A percentile compares a stretch with the other conserved stretches of the same genome.
phyloP scores from a whole-genome alignment of 1,139 yeast species.

The Yamadazyma friedrichii region DNA sequence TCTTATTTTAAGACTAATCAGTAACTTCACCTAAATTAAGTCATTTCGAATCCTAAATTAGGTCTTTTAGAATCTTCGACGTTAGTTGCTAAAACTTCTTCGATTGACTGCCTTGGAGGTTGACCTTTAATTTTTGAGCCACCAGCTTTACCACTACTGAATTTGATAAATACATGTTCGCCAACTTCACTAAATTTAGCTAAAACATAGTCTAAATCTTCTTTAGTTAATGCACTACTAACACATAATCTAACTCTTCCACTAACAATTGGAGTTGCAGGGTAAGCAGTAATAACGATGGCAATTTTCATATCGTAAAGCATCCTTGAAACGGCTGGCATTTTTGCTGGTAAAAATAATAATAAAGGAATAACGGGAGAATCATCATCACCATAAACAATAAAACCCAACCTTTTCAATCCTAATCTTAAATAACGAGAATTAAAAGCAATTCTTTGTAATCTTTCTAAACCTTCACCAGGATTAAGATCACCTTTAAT shows the following conservation, averaged over 20 bases:
- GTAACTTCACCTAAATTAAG: constrained; percentile 3
- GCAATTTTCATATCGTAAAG: constrained; percentile 81
- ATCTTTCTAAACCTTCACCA: constrained; percentile 89
- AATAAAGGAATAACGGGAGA: constrained; percentile 93
- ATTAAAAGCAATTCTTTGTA: constrained; percentile 91
- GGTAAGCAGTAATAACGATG: constrained; percentile 94
- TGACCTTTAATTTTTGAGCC: constrained; percentile 56
- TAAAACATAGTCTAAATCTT: constrained; percentile 82
- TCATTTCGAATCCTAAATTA: constrained; percentile 37
- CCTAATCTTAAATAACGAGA: constrained; percentile 91
- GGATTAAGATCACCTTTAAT: constrained; percentile 83
- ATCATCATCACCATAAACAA: constrained; percentile 92
- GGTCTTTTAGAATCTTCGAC: constrained; percentile 50
- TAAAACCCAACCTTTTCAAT: constrained; percentile 86
- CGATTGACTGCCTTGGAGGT: constrained; percentile 73
- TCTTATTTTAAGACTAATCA: neutral
- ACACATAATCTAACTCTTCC: constrained; percentile 93
- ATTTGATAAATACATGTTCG: constrained; percentile 69
- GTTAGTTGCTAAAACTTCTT: constrained; percentile 71
- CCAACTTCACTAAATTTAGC: constrained; percentile 78
- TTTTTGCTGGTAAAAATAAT: constrained; percentile 85
- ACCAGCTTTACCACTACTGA: constrained; percentile 75
- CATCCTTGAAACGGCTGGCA: constrained; percentile 89
- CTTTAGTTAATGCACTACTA: constrained; percentile 88
- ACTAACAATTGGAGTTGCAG: constrained; percentile 91